Conservation (phyloP, 768 basidiomycete species). For the Pilatotrama ljubarskyi region DNA sequence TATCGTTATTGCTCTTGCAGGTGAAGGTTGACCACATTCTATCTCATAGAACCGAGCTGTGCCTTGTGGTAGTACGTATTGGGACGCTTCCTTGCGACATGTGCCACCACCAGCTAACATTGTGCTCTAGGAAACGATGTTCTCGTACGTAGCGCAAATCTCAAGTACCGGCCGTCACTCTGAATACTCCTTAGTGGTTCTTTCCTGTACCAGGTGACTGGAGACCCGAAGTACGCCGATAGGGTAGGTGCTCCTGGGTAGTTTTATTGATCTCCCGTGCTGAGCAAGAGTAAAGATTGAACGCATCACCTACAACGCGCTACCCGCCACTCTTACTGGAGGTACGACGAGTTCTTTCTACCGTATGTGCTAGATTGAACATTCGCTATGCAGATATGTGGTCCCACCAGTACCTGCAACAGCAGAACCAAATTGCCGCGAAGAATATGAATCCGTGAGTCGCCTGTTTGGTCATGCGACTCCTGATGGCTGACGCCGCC, state of each 20-base stretch:
- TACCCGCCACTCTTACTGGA: constrained; percentile 49
- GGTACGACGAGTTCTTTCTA: constrained; percentile 27
- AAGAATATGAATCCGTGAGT: constrained; percentile 54
- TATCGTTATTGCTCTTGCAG: constrained; percentile 37
- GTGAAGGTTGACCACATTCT: not conserved
- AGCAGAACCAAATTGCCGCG: constrained; percentile 58
- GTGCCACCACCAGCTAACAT: not conserved
- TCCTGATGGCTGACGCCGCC: not conserved
- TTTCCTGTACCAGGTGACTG: constrained; percentile 55
- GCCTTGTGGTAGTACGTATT: constrained; percentile 49
- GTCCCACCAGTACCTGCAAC: constrained; percentile 58
- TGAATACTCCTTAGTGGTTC: constrained; percentile 40
- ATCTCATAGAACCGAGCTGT: constrained; percentile 48
- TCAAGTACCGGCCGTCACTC: not conserved
- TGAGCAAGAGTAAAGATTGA: constrained; percentile 36
- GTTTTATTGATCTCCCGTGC: too few species aligned
- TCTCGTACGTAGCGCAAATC: constrained; percentile 42
- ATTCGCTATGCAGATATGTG: constrained; percentile 47
- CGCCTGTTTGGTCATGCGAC: too few species aligned
- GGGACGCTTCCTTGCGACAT: not conserved
- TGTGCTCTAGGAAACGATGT: constrained; percentile 52
- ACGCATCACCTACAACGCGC: constrained; percentile 51
- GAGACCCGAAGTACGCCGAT: constrained; percentile 52
- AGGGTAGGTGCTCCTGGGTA: constrained; percentile 36
- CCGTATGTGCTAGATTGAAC: not conserved